phyloP scores from a whole-genome alignment of 2,329 filamentous ascomycete species.

The Pseudonectria buxi region DNA sequence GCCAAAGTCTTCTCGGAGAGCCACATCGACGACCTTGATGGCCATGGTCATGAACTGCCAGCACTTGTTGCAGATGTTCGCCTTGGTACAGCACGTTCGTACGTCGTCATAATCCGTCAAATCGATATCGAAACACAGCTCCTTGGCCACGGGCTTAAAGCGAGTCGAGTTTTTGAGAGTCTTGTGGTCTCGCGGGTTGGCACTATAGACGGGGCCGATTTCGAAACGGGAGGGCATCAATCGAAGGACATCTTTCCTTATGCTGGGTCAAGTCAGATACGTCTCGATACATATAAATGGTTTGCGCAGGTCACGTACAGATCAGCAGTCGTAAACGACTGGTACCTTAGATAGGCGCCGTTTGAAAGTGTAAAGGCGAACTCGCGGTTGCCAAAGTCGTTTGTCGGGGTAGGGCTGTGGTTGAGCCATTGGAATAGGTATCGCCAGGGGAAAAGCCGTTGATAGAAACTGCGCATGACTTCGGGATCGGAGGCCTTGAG shows the following conservation, averaged over 20 bases:
- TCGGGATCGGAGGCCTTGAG: constrained; percentile 64
- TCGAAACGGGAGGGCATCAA: constrained; percentile 92
- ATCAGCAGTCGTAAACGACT: constrained; percentile 54
- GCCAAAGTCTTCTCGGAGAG: constrained; percentile 87
- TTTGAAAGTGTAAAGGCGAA: constrained; percentile 94
- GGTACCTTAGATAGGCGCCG: constrained; percentile 87
- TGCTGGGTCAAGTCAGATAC: constrained; percentile 35
- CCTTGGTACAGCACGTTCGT: constrained; percentile 87
- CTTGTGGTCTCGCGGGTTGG: constrained; percentile 91
- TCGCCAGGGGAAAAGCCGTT: constrained; percentile 90
- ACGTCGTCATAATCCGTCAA: constrained; percentile 98
- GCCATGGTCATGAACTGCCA: constrained; percentile 98
- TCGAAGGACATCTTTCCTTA: constrained; percentile 85
- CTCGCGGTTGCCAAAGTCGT: constrained; percentile 87
- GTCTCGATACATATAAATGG: too few relatives aligned
- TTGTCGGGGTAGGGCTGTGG: constrained; percentile 76
- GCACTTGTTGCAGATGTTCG: constrained; percentile 88
- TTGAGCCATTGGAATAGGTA: constrained; percentile 98
- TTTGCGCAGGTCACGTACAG: constrained; percentile 32
- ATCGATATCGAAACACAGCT: constrained; percentile 98
- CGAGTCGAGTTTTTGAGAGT: constrained; percentile 70
- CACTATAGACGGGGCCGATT: constrained; percentile 93
- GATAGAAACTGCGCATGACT: constrained; percentile 89
- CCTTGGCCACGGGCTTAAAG: constrained; percentile 84
- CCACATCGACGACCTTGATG: constrained; percentile 84